phyloP scores from a whole-genome alignment of 2,329 filamentous ascomycete species.

The Diaporthe sp. region DNA sequence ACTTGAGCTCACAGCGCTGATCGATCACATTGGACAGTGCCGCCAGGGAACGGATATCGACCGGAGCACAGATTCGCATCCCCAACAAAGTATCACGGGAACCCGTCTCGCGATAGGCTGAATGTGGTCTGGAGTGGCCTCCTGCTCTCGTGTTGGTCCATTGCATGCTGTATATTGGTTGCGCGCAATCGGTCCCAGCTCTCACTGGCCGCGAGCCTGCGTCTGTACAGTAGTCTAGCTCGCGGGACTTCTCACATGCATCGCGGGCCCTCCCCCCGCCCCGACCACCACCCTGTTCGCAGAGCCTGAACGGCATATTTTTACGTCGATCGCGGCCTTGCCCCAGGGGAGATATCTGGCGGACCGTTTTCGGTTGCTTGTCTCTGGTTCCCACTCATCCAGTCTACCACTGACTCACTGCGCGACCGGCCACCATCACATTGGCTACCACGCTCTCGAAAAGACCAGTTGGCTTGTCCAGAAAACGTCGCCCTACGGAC shows the following conservation, averaged over 20 bases:
- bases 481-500: not conserved
- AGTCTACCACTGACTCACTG: constrained; percentile 18
- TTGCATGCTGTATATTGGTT: constrained; percentile 9
- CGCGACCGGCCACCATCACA: constrained; percentile 28
- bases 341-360: constrained; percentile 11
- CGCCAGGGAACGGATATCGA: not conserved
- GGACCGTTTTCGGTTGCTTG: not conserved
- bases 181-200: constrained; percentile 11
- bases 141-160: constrained; percentile 8
- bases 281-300: constrained; percentile 14
- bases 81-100: constrained; percentile 5
- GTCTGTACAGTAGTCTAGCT: constrained; percentile 12
- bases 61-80: not conserved
- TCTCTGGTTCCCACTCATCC: not conserved
- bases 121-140: not conserved
- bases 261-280: constrained; percentile 18
- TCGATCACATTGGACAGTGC: not conserved
- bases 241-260: constrained; percentile 22
- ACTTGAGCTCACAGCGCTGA: constrained; percentile 8
- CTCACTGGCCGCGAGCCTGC: constrained; percentile 26
- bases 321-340: constrained; percentile 29
- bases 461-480: constrained; percentile 12
- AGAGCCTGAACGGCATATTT: constrained; percentile 28
- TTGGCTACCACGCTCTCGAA: constrained; percentile 12
- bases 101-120: constrained; percentile 18